Evolutionary conservation across 2,329 filamentous ascomycete species (phyloP), one percentile per base, ranked within the genome.

Genomic region (Penicillium hordei): DNA sequence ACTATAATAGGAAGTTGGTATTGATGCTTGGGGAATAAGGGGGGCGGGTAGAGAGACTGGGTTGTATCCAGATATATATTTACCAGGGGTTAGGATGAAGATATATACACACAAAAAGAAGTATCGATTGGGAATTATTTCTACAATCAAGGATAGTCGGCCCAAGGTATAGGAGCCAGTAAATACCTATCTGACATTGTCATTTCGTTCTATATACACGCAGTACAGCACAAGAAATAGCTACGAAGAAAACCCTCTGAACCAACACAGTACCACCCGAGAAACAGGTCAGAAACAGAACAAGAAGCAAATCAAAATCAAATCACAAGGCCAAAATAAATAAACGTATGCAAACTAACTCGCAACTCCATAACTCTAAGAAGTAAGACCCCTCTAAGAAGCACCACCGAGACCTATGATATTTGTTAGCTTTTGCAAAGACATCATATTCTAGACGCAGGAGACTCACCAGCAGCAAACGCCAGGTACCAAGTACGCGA

Each of bases 401-500:
- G 44, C 58, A 40, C 61, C 55, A 38, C 63, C 63, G 8, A 61
- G 57, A 46, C 55, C 58, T 60, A 45, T 0, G 3, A 40, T 17
- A 15, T 10, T 13, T 4, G 27, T 54, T 27, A 52, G 36, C 13
- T 29, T 9, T 6, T 8, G 19, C 1, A 31, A 42, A 33, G 17
- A 21, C 23, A 38, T 23, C 6, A n/a, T 3, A 25, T 4, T 12
- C 19, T 13, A 33, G 1, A 38, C 1, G 0, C 2, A 45, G 17
- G 9, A 36, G 52, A 71, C 71, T 67, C 72, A 86, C 89, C 88
- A 64, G 90, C 91, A 66, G 87, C 81, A 74, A 87, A 91, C 40
- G 89, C 87, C 76, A 95, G 76, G 77, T 93, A 95, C 91, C 91
- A 96, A 29, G 90, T 93, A 75, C 86, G 78, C 68, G 87, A 89